Conservation (phyloP, 768 basidiomycete species). For the Suillus plorans region DNA sequence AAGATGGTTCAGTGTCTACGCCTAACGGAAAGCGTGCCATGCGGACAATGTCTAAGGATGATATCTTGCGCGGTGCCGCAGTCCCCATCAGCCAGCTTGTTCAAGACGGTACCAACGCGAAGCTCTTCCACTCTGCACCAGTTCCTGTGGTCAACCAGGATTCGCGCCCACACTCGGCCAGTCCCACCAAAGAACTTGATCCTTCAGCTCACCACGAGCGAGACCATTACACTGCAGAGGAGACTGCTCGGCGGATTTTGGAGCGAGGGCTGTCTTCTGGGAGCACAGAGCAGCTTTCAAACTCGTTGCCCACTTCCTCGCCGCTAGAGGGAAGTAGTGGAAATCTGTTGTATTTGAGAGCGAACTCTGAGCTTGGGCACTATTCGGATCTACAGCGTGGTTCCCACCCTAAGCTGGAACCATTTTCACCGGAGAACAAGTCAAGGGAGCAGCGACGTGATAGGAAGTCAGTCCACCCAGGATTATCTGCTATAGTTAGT, state of each 20-base stretch:
- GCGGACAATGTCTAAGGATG: conserved; percentile 56
- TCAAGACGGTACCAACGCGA: conserved; percentile 55
- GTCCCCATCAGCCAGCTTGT: conserved; percentile 58
- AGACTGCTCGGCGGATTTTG: conserved; percentile 37
- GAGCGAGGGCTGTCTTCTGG: conserved; percentile 47
- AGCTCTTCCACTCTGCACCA: conserved; percentile 53
- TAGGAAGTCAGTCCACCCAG: conserved; percentile 67
- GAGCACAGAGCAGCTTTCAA: conserved; percentile 59
- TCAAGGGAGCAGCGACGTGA: conserved; percentile 48
- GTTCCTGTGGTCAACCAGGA: conserved; percentile 25
- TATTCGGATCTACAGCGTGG: conserved; percentile 60
- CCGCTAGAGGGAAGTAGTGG: conserved; percentile 38
- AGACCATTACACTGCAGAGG: conserved; percentile 23
- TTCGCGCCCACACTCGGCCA: conserved; percentile 37
- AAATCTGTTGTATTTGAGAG: conserved; percentile 41
- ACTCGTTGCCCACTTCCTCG: conserved; percentile 51
- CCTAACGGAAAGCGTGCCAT: conserved; percentile 33
- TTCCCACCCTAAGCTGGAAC: conserved; percentile 35
- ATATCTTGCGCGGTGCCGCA: conserved; percentile 52
- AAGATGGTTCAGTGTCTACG: conserved; percentile 20
- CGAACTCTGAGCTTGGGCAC: conserved; percentile 82
- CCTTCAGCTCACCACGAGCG: conserved; percentile 40
- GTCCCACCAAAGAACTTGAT: conserved; percentile 55
- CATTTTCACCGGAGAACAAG: conserved; percentile 56
- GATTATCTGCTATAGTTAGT: conserved; percentile 47